Base-by-base conservation (phyloP, 2,329 filamentous ascomycete species). In the Alternaria longipes region DNA sequence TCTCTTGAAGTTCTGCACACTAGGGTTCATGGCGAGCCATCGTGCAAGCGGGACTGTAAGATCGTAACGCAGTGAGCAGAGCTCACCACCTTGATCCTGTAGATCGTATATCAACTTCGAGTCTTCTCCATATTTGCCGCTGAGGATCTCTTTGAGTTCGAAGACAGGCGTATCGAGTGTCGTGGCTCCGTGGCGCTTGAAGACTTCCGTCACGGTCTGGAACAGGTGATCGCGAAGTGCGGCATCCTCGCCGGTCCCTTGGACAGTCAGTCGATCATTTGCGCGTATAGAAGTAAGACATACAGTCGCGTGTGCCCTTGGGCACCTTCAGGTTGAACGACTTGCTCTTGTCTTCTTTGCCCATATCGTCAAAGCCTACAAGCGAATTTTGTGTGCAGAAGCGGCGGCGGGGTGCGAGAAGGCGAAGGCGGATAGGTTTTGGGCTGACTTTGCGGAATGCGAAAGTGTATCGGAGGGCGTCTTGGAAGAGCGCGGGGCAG, bases 121-220 rank as follows among this genome's bases (percentile, higher is more conserved):
- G 80, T 97, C 93, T 82, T 97, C 93, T 77, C 93, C 93, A 83
- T 96, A 96, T 83, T 97, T 96, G 63, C 92, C 93, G 20, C 92
- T 86, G 40, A 97, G 86, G 66, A 96, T 94, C 71, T 96, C 92
- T 77, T 90, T 90, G 64, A 95, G 84, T 80, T 97, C 93, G 76
- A 97, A 97, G 62, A 95, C 92, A 42, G 87, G 87, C 94, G 81
- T 83, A 62, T 76, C 72, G 62, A 76, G 72, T 54, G 74, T 77
- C 28, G 75, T 75, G 56, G 70, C 75, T 51, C 75, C 75, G 73
- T 78, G 75, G 69, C 75, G 75, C 69, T 78, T 78, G 68, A 78
- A 78, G 9, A 78, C 74, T 34, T 69, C 67, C 36, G 73, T 77
- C 20, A 77, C 72, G 1, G 69, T 74, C 28, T 74, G 69, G 65